Evolutionary conservation across 2,329 filamentous ascomycete species (phyloP).

Genomic region (Exophiala aquamarina): DNA sequence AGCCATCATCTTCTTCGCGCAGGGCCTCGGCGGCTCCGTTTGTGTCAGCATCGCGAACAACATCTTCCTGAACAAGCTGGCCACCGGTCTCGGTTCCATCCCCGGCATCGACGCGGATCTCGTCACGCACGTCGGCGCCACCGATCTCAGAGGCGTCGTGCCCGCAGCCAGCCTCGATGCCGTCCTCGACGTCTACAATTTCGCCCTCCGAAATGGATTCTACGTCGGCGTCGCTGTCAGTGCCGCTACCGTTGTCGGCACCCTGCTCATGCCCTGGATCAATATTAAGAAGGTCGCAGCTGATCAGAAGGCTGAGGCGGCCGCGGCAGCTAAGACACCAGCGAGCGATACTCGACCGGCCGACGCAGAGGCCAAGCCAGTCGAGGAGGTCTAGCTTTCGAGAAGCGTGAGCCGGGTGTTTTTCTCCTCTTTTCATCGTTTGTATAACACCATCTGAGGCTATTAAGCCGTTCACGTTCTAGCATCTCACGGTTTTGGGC

Average conservation of each 20-base stretch:
- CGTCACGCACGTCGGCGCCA: constrained; percentile 23
- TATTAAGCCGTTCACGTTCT: too few species aligned
- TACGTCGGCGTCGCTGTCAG: constrained; percentile 59
- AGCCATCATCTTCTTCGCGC: constrained; percentile 27
- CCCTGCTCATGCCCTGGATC: constrained; percentile 61
- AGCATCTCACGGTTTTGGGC: too few species aligned
- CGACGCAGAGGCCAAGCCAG: constrained; percentile 5
- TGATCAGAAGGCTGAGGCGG: constrained; percentile 14
- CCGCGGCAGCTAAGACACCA: neutral
- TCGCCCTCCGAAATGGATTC: constrained; percentile 59
- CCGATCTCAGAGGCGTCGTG: constrained; percentile 52
- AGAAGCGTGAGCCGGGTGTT: neutral
- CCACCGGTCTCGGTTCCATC: constrained; percentile 10
- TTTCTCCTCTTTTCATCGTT: too few species aligned
- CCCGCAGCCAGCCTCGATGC: constrained; percentile 48
- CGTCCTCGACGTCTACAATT: constrained; percentile 66
- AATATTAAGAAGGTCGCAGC: constrained; percentile 56
- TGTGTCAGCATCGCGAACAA: constrained; percentile 30
- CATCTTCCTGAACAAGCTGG: constrained; percentile 26
- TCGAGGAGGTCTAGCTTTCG: constrained; percentile 4
- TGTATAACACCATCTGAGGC: too few species aligned
- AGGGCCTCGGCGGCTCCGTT: constrained; percentile 25
- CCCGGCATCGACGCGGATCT: constrained; percentile 19
- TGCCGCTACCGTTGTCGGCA: constrained; percentile 55
- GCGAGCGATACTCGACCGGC: neutral